Evolutionary conservation across 2,329 filamentous ascomycete species (phyloP).

Genomic region (Cryphonectria nitschkei): DNA sequence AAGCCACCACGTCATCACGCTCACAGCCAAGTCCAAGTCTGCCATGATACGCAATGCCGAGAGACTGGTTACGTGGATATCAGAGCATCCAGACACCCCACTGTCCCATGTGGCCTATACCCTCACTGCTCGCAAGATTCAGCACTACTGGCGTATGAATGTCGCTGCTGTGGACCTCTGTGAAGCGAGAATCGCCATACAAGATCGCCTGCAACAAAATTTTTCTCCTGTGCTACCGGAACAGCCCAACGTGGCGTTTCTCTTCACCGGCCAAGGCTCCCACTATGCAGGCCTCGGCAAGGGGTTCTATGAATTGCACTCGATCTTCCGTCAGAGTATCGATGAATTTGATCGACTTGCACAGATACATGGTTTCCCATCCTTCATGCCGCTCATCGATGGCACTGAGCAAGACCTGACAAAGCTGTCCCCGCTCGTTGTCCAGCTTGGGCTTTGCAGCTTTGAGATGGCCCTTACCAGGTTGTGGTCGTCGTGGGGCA

Average conservation of each 20-base stretch:
- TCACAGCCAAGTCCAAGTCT: conserved; percentile 59
- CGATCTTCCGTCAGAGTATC: conserved; percentile 55
- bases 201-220: conserved; percentile 46
- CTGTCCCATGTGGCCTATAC: conserved; percentile 67
- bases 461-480: conserved; percentile 62
- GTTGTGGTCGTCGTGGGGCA: conserved; percentile 60
- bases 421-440: conserved; percentile 52
- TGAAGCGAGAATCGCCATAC: conserved; percentile 49
- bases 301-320: conserved; percentile 52
- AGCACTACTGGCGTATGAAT: conserved; percentile 61
- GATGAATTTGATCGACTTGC: conserved; percentile 61
- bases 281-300: conserved; percentile 56
- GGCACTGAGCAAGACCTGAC: conserved; percentile 48
- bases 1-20: conserved; percentile 58
- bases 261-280: conserved; percentile 62
- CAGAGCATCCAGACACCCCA: conserved; percentile 53
- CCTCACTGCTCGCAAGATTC: conserved; percentile 67
- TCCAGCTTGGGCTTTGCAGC: conserved; percentile 58
- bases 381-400: conserved; percentile 56
- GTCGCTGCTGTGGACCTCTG: conserved; percentile 46
- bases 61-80: conserved; percentile 57
- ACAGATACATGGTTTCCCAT: conserved; percentile 57
- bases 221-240: conserved; percentile 48
- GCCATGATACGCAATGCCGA: conserved; percentile 64
- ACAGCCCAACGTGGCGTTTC: conserved; percentile 54